These are phyloP conservation scores for Hypoxylon fragiforme DNA, from an alignment of 495 filamentous ascomycete genomes.

Conservation along the genomic window DNA sequence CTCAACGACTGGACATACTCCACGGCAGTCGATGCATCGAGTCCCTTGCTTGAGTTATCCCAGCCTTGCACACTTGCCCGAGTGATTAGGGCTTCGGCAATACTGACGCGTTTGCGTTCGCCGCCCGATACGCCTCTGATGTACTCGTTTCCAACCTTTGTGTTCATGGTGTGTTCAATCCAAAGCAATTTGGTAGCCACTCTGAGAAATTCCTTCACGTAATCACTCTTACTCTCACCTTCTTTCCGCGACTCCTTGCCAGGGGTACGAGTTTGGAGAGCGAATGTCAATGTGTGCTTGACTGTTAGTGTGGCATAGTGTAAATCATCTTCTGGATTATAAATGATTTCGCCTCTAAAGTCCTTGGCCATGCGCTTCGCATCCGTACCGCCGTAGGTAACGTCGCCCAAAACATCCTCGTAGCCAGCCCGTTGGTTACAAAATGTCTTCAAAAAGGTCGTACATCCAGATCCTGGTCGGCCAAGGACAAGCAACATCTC, in stretches of 20 bases:
- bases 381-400: conserved; percentile 66
- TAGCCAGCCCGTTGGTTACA: conserved; percentile 69
- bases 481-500: conserved; percentile 70
- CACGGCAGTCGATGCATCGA: conserved; percentile 53
- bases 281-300: conserved; percentile 69
- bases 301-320: conserved; percentile 77
- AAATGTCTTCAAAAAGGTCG: conserved; percentile 70
- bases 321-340: conserved; percentile 74
- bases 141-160: conserved; percentile 82
- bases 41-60: conserved; percentile 56
- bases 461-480: conserved; percentile 71
- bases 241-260: conserved; percentile 62
- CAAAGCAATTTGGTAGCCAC: conserved; percentile 75
- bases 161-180: conserved; percentile 76
- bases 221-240: conserved; percentile 62
- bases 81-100: conserved; percentile 54
- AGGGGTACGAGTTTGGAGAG: conserved; percentile 68
- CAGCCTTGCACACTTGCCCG: conserved; percentile 47
- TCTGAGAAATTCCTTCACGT: conserved; percentile 67
- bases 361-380: conserved; percentile 48
- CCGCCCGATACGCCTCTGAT: conserved; percentile 72
- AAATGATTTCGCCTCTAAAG: conserved; percentile 53
- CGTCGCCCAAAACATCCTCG: conserved; percentile 63
- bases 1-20: conserved; percentile 52
- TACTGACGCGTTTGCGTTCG: conserved; percentile 59